Percentiles rank a stretch among this genome's conserved stretches.
phyloP scores from a whole-genome alignment of 1,139 yeast species.

The Kodamaea sp. region DNA sequence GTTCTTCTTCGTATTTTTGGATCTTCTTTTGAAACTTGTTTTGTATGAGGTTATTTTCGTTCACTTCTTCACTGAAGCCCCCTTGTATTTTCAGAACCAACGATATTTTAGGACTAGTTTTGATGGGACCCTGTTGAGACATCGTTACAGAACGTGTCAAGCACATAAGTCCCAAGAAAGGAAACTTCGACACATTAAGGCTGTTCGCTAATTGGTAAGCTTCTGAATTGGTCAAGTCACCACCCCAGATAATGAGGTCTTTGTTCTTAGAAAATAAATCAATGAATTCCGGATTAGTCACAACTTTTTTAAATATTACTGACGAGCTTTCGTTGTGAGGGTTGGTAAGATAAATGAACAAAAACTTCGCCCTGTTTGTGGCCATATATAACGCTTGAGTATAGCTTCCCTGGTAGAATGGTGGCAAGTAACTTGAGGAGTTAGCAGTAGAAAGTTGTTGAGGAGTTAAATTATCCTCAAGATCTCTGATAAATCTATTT shows the following conservation, averaged over 20 bases:
- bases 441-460: slow-evolving; percentile 18
- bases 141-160: slow-evolving; percentile 55
- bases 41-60: slow-evolving; percentile 27
- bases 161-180: slow-evolving; percentile 72
- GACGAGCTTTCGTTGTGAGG: slow-evolving; percentile 67
- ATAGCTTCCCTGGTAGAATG: slow-evolving; percentile 72
- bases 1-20: slow-evolving; percentile 60
- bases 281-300: slow-evolving; percentile 56
- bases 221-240: slow-evolving; percentile 77
- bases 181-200: slow-evolving; percentile 72
- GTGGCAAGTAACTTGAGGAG: slow-evolving; percentile 27
- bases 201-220: slow-evolving; percentile 82
- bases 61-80: slow-evolving; percentile 39
- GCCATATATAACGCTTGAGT: slow-evolving; percentile 72
- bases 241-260: slow-evolving; percentile 76
- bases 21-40: slow-evolving; percentile 44
- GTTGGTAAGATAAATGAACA: slow-evolving; percentile 73
- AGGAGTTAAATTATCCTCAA: slow-evolving; percentile 37
- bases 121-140: slow-evolving; percentile 60
- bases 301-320: slow-evolving; percentile 54
- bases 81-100: slow-evolving; percentile 73
- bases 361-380: slow-evolving; percentile 65
- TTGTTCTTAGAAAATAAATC: slow-evolving; percentile 44
- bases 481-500: slow-evolving; percentile 32
- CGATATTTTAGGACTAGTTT: slow-evolving; percentile 56